phyloP scores from a whole-genome alignment of 2,329 filamentous ascomycete genomes.

The Curvularia sp. region DNA sequence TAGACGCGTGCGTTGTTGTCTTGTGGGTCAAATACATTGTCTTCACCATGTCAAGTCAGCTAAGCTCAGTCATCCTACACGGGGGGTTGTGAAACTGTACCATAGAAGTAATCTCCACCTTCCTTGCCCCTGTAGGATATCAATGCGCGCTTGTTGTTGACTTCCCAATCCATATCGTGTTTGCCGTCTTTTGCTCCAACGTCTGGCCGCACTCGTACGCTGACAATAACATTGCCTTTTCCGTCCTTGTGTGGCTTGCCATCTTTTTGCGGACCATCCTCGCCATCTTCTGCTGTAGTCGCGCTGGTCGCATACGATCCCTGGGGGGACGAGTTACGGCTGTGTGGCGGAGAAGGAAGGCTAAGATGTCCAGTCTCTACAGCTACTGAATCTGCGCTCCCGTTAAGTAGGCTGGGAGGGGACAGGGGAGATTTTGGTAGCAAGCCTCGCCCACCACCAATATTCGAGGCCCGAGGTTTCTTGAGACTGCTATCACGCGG shows the following conservation, averaged over 20 bases:
- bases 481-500: constrained; percentile 49
- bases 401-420: constrained; percentile 78
- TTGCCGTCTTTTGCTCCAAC: constrained; percentile 68
- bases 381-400: constrained; percentile 77
- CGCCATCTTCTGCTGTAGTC: constrained; percentile 85
- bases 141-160: constrained; percentile 82
- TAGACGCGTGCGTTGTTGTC: constrained; percentile 96
- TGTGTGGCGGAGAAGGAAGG: constrained; percentile 82
- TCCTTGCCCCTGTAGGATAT: constrained; percentile 88
- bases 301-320: constrained; percentile 89
- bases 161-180: constrained; percentile 85
- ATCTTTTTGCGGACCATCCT: constrained; percentile 64
- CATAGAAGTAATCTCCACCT: constrained; percentile 85
- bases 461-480: constrained; percentile 58
- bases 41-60: constrained; percentile 56
- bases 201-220: constrained; percentile 91
- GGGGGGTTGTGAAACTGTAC: constrained; percentile 61
- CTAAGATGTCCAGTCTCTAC: constrained; percentile 72
- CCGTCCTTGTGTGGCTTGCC: constrained; percentile 65
- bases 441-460: constrained; percentile 41
- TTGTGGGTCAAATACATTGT: constrained; percentile 94
- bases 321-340: constrained; percentile 88
- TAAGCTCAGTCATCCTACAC: constrained; percentile 11
- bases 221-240: constrained; percentile 96
- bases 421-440: constrained; percentile 54